phyloP scores from a whole-genome alignment of 345 rosid genomes.

The Carallia brachiata region DNA sequence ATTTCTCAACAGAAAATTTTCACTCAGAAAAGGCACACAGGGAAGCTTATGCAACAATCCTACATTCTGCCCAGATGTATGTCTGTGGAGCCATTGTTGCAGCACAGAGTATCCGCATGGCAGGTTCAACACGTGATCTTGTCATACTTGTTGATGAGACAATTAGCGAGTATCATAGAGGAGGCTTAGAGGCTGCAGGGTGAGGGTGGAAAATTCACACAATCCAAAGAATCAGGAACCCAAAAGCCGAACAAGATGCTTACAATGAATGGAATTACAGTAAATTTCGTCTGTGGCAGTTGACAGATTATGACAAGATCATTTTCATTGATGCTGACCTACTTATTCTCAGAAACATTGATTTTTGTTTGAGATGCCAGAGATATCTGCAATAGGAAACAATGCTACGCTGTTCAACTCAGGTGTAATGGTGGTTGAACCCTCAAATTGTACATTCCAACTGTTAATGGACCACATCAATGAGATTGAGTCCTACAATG shows the following conservation, averaged over 20 bases:
- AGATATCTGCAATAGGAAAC: slow-evolving; percentile 77
- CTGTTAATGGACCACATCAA: slow-evolving; percentile 78
- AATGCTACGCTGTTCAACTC: slow-evolving; percentile 80
- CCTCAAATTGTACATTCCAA: slow-evolving; percentile 79
- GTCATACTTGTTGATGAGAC: slow-evolving; percentile 83
- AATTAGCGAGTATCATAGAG: slow-evolving; percentile 63
- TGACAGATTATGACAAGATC: slow-evolving; percentile 79
- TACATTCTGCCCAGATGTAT: slow-evolving; percentile 78
- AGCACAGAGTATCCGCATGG: slow-evolving; percentile 84
- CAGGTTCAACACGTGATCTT: slow-evolving; percentile 82
- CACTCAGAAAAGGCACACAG: slow-evolving; percentile 56
- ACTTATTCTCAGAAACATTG: slow-evolving; percentile 80
- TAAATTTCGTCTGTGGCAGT: slow-evolving; percentile 92
- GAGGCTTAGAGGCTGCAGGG: slow-evolving; percentile 75
- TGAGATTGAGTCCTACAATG: slow-evolving; percentile 83
- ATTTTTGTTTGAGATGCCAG: slow-evolving; percentile 85
- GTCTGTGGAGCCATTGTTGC: slow-evolving; percentile 92
- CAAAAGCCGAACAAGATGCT: slow-evolving; percentile 69
- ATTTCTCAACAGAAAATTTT: slow-evolving; percentile 49
- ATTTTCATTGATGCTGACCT: slow-evolving; percentile 87
- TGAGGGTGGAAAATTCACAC: slow-evolving; percentile 87
- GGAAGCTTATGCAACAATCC: slow-evolving; percentile 84
- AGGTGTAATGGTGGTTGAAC: slow-evolving; percentile 83
- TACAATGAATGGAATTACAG: slow-evolving; percentile 94
- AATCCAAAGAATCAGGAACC: slow-evolving; percentile 79